Conservation (phyloP, 1,139 yeast species). For the Debaryomyces robertsiae region DNA sequence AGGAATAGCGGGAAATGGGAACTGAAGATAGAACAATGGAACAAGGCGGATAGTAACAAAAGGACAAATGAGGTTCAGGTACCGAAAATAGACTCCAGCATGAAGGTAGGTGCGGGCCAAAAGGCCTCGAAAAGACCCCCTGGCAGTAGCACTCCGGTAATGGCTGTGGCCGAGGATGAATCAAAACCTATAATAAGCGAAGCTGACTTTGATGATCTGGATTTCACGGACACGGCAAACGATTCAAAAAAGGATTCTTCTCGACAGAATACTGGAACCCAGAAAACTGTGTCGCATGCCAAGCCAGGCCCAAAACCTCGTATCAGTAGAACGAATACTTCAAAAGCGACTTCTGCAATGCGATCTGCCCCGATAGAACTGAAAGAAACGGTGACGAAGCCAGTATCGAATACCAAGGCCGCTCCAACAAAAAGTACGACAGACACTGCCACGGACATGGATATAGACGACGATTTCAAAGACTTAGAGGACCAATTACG, state of each 20-base stretch:
- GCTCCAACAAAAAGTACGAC: constrained; percentile 1
- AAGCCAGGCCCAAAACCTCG: not conserved
- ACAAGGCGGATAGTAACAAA: constrained; percentile 10
- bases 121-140: constrained; percentile 20
- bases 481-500: constrained; percentile 49
- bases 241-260: not conserved
- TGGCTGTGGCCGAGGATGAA: constrained; percentile 21
- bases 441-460: constrained; percentile 14
- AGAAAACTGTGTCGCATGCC: not conserved
- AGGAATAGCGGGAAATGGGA: constrained; percentile 31
- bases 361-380: not conserved
- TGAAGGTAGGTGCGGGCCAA: not conserved
- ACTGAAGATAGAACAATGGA: constrained; percentile 20
- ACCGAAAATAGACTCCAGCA: constrained; percentile 6
- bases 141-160: constrained; percentile 18
- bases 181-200: constrained; percentile 33
- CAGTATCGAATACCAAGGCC: not conserved
- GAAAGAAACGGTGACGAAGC: not conserved
- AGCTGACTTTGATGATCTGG: constrained; percentile 41
- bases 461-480: constrained; percentile 45
- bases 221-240: constrained; percentile 10
- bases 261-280: not conserved
- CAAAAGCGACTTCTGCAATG: not conserved
- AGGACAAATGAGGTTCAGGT: constrained; percentile 2
- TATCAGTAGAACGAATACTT: too few species aligned